Evolutionary conservation across 768 basidiomycete genomes (phyloP).

Genomic region (Naganishia randhawae): DNA sequence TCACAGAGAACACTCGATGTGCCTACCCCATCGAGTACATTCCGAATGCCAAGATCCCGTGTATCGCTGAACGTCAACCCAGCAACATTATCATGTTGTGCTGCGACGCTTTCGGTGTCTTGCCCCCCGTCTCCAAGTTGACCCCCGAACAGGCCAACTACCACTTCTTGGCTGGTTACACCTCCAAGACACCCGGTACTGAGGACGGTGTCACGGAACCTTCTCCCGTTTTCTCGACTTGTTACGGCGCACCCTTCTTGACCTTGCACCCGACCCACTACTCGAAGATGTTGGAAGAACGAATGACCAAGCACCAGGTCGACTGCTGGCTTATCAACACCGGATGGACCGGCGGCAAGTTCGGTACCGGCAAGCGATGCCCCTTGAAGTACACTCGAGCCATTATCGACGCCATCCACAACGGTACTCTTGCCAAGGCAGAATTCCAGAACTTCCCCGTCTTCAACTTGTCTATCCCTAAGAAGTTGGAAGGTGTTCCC

Average conservation of each 20-base stretch:
- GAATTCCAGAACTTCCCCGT: slow-evolving; percentile 76
- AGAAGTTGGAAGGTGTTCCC: slow-evolving; percentile 75
- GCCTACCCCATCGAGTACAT: slow-evolving; percentile 99
- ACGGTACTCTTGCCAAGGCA: slow-evolving; percentile 79
- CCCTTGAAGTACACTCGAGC: slow-evolving; percentile 91
- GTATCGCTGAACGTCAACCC: slow-evolving; percentile 78
- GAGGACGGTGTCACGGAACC: slow-evolving; percentile 98
- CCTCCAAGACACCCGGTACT: slow-evolving; percentile 88
- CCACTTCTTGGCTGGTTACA: slow-evolving; percentile 96
- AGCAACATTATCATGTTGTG: slow-evolving; percentile 63
- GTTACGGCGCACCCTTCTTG: slow-evolving; percentile 99
- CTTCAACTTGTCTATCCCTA: slow-evolving; percentile 84
- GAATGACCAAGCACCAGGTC: slow-evolving; percentile 83
- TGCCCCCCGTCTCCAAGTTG: slow-evolving; percentile 90
- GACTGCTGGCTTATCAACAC: slow-evolving; percentile 99
- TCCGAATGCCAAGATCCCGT: slow-evolving; percentile 90
- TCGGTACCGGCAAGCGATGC: slow-evolving; percentile 88
- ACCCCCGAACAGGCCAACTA: slow-evolving; percentile 93
- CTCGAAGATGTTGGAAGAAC: slow-evolving; percentile 91
- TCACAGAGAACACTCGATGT: slow-evolving; percentile 99
- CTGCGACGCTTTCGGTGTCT: slow-evolving; percentile 96
- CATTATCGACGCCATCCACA: slow-evolving; percentile 96
- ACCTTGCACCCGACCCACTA: slow-evolving; percentile 93
- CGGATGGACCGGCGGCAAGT: slow-evolving; percentile 80
- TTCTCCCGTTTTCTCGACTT: slow-evolving; percentile 97